A percentile compares a stretch with the other conserved stretches of the same genome.
Evolutionary conservation across 352 stramenopile species (phyloP).

Genomic region (Sclerospora graminicola): DNA sequence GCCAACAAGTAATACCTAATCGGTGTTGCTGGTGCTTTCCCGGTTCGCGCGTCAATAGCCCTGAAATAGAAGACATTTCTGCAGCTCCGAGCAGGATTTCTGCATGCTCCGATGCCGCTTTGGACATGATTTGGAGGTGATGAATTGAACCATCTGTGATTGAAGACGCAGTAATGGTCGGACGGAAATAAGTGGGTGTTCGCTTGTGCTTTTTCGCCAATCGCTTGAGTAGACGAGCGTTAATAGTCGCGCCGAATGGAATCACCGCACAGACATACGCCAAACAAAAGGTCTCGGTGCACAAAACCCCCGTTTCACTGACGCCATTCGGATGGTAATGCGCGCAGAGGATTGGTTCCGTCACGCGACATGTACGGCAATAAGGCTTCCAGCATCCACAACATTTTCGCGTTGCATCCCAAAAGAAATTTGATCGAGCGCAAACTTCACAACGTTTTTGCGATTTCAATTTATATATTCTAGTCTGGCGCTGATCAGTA

Average conservation of each 20-base stretch:
- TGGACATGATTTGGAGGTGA: constrained; percentile 3
- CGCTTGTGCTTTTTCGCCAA: too few species aligned
- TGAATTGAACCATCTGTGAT: constrained; percentile 19
- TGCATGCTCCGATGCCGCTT: constrained; percentile 6
- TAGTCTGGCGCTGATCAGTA: constrained; percentile 13
- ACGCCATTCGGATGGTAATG: too few species aligned
- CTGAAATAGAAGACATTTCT: constrained; percentile 54
- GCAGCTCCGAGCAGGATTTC: constrained; percentile 14
- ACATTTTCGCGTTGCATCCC: constrained; percentile 44
- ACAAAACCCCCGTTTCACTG: too few species aligned
- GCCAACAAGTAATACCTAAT: constrained; percentile 38
- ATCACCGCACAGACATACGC: too few species aligned
- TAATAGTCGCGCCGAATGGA: too few species aligned
- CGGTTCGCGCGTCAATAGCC: constrained; percentile 46
- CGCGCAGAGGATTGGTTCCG: too few species aligned
- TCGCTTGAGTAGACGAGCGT: too few species aligned
- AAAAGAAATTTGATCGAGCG: constrained; percentile 47
- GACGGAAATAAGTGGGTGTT: too few species aligned
- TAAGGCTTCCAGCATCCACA: too few species aligned
- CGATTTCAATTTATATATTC: background rate
- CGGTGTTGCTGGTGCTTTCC: too few species aligned
- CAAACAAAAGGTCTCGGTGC: too few species aligned
- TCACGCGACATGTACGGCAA: too few species aligned
- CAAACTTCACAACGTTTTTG: constrained; percentile 44
- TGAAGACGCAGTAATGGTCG: constrained; percentile 22